These are phyloP conservation scores for Debaryomycetaceae sp. DNA, from an alignment of 1,139 yeast species.

Conservation along the genomic window DNA sequence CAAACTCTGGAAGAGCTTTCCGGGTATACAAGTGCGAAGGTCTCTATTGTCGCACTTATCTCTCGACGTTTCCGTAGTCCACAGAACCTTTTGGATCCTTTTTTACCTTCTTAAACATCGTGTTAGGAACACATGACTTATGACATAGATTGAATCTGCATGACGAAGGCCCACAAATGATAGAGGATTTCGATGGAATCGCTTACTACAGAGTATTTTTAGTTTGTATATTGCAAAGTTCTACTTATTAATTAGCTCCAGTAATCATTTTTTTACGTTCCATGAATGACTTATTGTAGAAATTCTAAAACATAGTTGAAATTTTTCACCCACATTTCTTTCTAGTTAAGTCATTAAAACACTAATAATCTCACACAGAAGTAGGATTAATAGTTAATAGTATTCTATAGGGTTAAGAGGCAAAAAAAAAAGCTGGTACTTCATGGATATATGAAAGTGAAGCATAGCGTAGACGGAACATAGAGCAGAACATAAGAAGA, in stretches of 20 bases:
- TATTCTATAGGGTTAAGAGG: no score
- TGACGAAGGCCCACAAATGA: neutral
- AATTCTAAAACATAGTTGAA: neutral
- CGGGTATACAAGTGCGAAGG: no score
- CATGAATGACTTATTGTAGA: neutral
- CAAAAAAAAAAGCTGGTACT: no score
- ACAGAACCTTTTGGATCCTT: neutral
- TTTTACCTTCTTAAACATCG: neutral
- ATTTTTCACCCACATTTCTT: no score
- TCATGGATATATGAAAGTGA: neutral
- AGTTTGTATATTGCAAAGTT: neutral
- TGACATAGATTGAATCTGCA: neutral
- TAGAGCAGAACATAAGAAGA: constrained; percentile 2
- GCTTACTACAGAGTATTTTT: neutral
- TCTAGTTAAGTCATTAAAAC: constrained; percentile 1
- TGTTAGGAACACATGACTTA: neutral
- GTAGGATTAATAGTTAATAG: no score
- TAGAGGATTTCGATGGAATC: neutral
- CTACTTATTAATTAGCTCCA: neutral
- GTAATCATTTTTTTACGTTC: neutral
- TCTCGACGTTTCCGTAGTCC: no score
- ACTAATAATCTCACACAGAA: no score
- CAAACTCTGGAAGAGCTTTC: no score
- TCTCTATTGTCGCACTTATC: no score
- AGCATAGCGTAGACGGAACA: constrained; percentile 4